Evolutionary conservation across 352 stramenopile species (phyloP), one percentile per base, ranked within the genome.

Genomic region (Stramenopiles sp.): DNA sequence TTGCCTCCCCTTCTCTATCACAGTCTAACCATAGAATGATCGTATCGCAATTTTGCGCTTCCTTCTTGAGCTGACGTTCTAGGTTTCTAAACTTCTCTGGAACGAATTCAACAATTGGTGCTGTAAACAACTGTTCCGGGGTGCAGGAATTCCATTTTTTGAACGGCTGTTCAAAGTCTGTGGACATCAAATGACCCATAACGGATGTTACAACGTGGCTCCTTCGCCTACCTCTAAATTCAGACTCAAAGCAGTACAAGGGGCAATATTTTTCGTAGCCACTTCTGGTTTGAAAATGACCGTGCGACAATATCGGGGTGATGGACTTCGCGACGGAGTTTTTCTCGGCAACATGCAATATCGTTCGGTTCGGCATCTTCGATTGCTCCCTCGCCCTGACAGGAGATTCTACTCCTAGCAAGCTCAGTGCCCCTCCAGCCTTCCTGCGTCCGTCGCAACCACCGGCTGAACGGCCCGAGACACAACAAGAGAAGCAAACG

Each of bases 1-100:
- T 99, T 80, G 98, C 98, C 85, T 99, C 97, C n/a, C 97, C 97
- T 85, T 99, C 97, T 30, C 95, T 92, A 92, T 99, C 97, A 84
- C 96, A 99, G 93, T 99, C 97, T 30, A 99, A 87, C 97, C 97
- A 99, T 32, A 98, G 86, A 32, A 97, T 88, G 0, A 98, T 89
- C 88, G 94, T 82, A 85, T 96, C 86, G 39, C 87, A 89, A 30
- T 90, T 86, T 22, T 88, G 87, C 0, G 93, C 88, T 81, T 96
- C 88, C n/a, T 89, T 87, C 83, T 92, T 80, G 32, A 98, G 89
- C 84, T 92, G 88, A 82, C 94, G 91, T 0, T 91, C 93, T 29
- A 93, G 87, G 32, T 95, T 92, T 0, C 88, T 89, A 55, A 55
- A 55, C 14, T 55, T 55, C 4, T 55, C 39, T 14, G 39, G 39